Evolutionary conservation across 2,329 filamentous ascomycete species (phyloP), one percentile per base, ranked within the genome.

Genomic region (Calonectria hawksworthii): DNA sequence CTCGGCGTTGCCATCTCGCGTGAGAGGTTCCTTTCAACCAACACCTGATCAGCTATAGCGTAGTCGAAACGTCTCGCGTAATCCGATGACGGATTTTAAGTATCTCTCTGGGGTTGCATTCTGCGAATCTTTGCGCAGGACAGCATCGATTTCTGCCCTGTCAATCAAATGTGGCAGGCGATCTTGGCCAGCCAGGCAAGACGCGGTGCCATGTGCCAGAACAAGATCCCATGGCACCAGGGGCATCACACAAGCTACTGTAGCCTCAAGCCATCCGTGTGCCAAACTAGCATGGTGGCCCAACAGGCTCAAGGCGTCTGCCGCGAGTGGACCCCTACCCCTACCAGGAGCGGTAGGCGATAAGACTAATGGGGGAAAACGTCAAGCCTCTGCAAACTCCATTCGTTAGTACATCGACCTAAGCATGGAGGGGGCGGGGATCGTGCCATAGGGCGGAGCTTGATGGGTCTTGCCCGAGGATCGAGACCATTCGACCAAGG

Each of bases 371-470:
- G 76, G 70, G 30, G 73, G 72, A 72, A 80, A 78, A 79, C 79
- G 76, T 79, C 76, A 80, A 75, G 74, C 74, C 74, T 76, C 73
- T 79, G 77, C 75, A 80, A 69, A 76, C 74, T 78, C 70, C 52
- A 69, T 72, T 75, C 75, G 74, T 77, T 79, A 78, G 69, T 64
- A 79, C 72, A 73, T 71, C 75, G 73, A 70, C 54, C 56, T 71
- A 75, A 72, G 73, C 72, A 75, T 76, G 64, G 65, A 72, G 59
- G 59, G 68, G 74, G 76, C 76, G 79, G 79, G 78, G 79, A 81
- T 81, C 79, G 76, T 80, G 77, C 76, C 77, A 81, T 77, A 74
- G 76, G 80, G 76, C 80, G 80, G 77, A 80, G 78, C 74, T 74
- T 67, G 61, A 30, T 67, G 70, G 73, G 68, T 30, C 66, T 67